Conservation (phyloP, 108 stramenopile genomes). For the Pelagomonas calceolata region DNA sequence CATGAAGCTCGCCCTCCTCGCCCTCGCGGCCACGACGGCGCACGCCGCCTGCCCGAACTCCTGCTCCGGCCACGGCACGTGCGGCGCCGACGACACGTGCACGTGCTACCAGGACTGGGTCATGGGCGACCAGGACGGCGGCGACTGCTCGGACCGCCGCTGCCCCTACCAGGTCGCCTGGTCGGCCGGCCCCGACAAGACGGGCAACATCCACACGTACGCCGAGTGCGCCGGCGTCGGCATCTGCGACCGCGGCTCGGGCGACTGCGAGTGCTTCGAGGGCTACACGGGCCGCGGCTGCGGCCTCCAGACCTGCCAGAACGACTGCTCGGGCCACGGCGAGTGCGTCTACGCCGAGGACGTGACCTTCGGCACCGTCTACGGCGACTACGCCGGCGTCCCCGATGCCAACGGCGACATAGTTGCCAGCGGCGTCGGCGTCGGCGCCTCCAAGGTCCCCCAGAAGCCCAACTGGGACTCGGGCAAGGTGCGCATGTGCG, state of each 20-base stretch:
- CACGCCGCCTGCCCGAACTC: conserved; percentile 40
- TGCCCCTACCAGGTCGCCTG: conserved; percentile 44
- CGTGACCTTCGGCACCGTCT: conserved; percentile 36
- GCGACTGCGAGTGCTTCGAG: conserved; percentile 45
- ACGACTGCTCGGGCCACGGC: conserved; percentile 50
- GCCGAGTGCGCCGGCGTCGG: conserved; percentile 64
- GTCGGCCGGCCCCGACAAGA: conserved; percentile 24
- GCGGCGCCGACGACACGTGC: conserved; percentile 51
- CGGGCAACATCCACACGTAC: conserved; percentile 41
- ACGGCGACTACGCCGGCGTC: conserved; percentile 41
- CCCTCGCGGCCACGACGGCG: conserved; percentile 12
- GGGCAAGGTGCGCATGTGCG: conserved; percentile 52
- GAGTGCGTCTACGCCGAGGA: conserved; percentile 48
- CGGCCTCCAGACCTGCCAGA: conserved; percentile 39
- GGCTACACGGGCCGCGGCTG: conserved; percentile 53
- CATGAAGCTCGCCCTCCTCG: background rate
- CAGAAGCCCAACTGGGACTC: conserved; percentile 43
- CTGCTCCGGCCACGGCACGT: conserved; percentile 56
- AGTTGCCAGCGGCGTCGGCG: background rate
- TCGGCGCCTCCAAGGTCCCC: conserved; percentile 1
- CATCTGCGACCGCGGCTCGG: conserved; percentile 41
- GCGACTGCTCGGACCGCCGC: conserved; percentile 58
- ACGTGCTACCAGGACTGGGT: conserved; percentile 41
- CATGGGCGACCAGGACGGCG: conserved; percentile 30
- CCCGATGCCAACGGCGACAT: background rate